Base-by-base conservation (phyloP, 2,329 filamentous ascomycete species). In the Claviceps digitariae region DNA sequence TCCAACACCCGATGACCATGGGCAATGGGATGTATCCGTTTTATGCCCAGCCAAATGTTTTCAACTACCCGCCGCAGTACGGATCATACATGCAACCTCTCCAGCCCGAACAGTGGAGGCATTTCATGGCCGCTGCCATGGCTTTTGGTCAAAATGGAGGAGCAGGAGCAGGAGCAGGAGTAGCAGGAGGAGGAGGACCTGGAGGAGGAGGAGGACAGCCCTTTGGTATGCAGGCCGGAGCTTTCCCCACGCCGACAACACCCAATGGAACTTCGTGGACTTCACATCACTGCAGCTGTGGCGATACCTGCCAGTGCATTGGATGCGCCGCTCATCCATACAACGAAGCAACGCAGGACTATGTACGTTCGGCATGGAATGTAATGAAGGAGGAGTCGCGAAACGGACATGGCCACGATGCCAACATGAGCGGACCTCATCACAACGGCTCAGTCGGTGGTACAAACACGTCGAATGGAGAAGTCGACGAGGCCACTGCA, bases 321-420 rank as follows among this genome's bases (percentile, higher is more conserved):
- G 83, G 82, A 12, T 87, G 84, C 62, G 74, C 81, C 5, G 79
- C 78, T 2, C 83, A 86, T 63, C 81, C 83, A 13, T 84, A 82
- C 61, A 86, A 86, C 58, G 73, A 79, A 8, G 78, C 81, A 23
- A 86, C 78, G 50, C 75, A 72, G 56, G 72, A 70, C 50, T 74
- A 73, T 54, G 71, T 82, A 3, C 69, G 74, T 51, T 76, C 74
- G 7, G 74, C 74, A 1, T 73, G 67, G 65, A 66, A 67, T 48
- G 68, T 60, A 51, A 72, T 72, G 68, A 59, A 61, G 56, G 67
- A 70, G 29, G 69, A 72, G 40, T 45, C 63, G 6, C 59, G 54
- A 38, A 61, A 55, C 34, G 51, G 50, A 50, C 57, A 60, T 20
- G 53, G 44, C 17, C 60, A 62, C 25, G n/a, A n/a, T n/a, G 53